phyloP scores from a whole-genome alignment of 2,329 filamentous ascomycete genomes.

The Penicillium sp. region DNA sequence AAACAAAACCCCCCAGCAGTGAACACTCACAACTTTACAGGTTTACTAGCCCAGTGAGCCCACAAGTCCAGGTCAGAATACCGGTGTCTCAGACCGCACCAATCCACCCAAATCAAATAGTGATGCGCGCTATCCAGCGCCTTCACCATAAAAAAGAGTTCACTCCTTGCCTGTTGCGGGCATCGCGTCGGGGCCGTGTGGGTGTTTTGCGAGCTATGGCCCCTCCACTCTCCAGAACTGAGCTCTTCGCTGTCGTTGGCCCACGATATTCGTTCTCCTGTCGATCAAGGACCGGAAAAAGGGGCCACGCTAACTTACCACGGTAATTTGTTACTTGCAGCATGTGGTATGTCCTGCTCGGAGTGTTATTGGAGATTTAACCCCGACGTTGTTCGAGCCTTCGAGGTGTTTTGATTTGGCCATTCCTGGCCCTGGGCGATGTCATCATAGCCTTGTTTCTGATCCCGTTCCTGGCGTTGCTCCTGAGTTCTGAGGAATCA shows the following conservation, averaged over 20 bases:
- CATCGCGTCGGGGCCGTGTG: constrained; percentile 5
- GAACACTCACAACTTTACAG: no score
- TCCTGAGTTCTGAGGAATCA: background rate
- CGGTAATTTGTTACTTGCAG: background rate
- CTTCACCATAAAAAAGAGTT: constrained; percentile 6
- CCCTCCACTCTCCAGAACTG: background rate
- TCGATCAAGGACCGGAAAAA: constrained; percentile 18
- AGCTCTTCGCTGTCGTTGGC: background rate
- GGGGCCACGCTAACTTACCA: background rate
- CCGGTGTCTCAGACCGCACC: constrained; percentile 9
- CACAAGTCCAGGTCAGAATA: constrained; percentile 1
- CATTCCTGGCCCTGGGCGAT: constrained; percentile 3
- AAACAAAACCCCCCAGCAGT: background rate
- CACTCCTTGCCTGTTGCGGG: constrained; percentile 7
- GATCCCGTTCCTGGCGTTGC: background rate
- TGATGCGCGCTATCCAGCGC: constrained; percentile 16
- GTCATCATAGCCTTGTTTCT: constrained; percentile 7
- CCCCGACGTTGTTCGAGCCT: background rate
- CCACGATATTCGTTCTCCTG: constrained; percentile 19
- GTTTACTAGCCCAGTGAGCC: background rate
- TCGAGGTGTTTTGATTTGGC: constrained; percentile 6
- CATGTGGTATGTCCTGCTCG: constrained; percentile 6
- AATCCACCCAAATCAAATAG: constrained; percentile 11
- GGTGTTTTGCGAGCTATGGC: background rate
- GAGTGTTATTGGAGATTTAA: background rate